These are phyloP conservation scores for Lentinula boryana DNA, from an alignment of 768 basidiomycete species.

Conservation along the genomic window DNA sequence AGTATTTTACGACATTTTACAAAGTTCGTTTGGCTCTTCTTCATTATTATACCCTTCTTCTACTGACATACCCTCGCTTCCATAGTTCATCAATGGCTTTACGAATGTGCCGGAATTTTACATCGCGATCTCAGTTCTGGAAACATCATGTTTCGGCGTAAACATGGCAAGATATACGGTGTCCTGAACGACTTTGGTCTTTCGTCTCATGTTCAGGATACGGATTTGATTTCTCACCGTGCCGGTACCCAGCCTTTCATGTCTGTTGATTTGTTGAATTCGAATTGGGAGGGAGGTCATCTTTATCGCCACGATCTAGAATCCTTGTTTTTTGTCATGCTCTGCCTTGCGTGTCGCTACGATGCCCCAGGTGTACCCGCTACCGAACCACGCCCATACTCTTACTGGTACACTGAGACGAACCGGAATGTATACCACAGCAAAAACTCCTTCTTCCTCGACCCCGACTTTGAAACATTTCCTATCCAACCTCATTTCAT, in stretches of 20 bases:
- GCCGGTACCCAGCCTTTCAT: slow-evolving; percentile 2
- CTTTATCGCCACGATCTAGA: slow-evolving; percentile 7
- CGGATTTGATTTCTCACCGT: background rate
- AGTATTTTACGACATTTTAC: background rate
- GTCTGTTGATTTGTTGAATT: background rate
- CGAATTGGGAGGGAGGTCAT: background rate
- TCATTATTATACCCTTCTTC: background rate
- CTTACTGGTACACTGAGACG: background rate
- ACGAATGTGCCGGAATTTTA: slow-evolving; percentile 6
- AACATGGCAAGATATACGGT: slow-evolving; percentile 9
- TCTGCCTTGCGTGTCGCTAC: background rate
- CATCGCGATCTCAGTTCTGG: slow-evolving; percentile 13
- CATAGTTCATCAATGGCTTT: slow-evolving; percentile 7
- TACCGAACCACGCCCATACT: background rate
- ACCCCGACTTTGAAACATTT: too few species aligned
- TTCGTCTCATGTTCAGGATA: background rate
- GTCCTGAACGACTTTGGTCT: slow-evolving; percentile 11
- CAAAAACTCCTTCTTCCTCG: background rate
- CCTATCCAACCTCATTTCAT: too few species aligned
- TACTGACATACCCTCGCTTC: background rate
- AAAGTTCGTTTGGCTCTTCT: background rate
- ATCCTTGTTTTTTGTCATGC: slow-evolving; percentile 4
- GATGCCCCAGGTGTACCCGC: background rate
- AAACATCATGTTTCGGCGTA: slow-evolving; percentile 11
- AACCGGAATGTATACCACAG: background rate